A percentile compares a stretch with the other conserved stretches of the same genome.
Conservation (phyloP, 2,329 filamentous ascomycete species). For the Neonectria magnoliae region DNA sequence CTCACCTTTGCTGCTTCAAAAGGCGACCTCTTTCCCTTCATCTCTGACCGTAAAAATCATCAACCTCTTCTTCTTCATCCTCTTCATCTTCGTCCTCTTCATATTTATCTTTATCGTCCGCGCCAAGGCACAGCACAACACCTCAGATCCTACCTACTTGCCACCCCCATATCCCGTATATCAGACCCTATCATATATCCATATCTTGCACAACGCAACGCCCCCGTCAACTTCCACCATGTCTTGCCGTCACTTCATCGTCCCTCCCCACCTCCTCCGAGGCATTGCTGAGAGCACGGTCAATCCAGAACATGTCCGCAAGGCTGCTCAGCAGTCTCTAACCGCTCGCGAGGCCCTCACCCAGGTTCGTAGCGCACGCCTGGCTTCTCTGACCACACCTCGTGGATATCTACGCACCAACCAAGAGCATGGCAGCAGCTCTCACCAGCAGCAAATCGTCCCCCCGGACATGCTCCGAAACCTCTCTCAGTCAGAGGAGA, state of each 20-base stretch:
- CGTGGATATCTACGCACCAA: slow-evolving; percentile 39
- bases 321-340: slow-evolving; percentile 50
- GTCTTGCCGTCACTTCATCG: slow-evolving; percentile 50
- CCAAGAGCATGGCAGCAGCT: slow-evolving; percentile 1
- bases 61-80: background rate
- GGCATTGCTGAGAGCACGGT: slow-evolving; percentile 53
- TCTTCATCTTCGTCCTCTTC: background rate
- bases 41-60: background rate
- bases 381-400: slow-evolving; percentile 48
- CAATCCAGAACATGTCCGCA: slow-evolving; percentile 50
- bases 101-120: background rate
- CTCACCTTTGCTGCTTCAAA: slow-evolving; percentile 15
- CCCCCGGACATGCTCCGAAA: slow-evolving; percentile 52
- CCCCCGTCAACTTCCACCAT: slow-evolving; percentile 12
- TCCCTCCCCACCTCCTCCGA: slow-evolving; percentile 58
- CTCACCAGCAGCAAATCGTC: slow-evolving; percentile 47
- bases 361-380: slow-evolving; percentile 47
- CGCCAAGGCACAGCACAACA: background rate
- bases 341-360: slow-evolving; percentile 46
- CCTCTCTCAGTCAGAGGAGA: slow-evolving; percentile 49
- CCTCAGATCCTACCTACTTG: background rate
- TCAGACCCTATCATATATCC: background rate
- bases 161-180: background rate
- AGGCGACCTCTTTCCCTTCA: background rate
- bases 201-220: background rate